Evolutionary conservation across 306 rosid genomes (phyloP), one percentile per base, ranked within the genome.

Genomic region (Prunus campanulata): DNA sequence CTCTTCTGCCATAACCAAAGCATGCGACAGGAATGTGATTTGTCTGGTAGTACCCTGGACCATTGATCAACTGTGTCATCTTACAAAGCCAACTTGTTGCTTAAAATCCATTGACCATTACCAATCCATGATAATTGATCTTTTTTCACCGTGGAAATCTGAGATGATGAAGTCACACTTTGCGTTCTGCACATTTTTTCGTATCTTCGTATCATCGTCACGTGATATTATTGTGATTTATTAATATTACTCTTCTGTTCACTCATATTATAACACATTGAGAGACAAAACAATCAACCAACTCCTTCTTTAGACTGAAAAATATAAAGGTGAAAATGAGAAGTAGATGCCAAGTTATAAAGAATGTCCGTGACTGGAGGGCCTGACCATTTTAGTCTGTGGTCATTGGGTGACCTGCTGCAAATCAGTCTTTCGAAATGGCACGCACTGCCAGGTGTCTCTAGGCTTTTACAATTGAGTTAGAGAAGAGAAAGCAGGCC

Each of bases 331-430:
- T 56, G 19, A 72, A 71, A 71, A 11, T 6, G 65, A 32, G 75
- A 54, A 71, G 75, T 35, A 20, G 35, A 32, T 71, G 75, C 16
- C 50, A 71, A 35, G 51, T 10, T 70, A 48, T 24, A 68, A 50
- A 6, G 7, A 56, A 22, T n/a, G 11, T 72, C 67, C 67, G 76
- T 42, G 76, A 72, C 76, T 39, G 8, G 22, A 13, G 76, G 66
- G 51, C 27, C 52, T 52, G 74, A 5, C 63, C 74, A 70, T 70
- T 11, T 70, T 50, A 30, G 25, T 57, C 24, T 3, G 24, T 22
- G 67, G 55, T 57, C 56, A 24, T 57, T 73, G 47, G 68, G 46
- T 19, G 68, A 60, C 55, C 44, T 35, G 44, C 10, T 42, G 67
- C 47, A 35, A 72, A 15, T 60, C 47, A 44, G 42, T 60, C 16